Conservation (phyloP, 169 alveolate species). For the Plasmodium chabaudi region DNA sequence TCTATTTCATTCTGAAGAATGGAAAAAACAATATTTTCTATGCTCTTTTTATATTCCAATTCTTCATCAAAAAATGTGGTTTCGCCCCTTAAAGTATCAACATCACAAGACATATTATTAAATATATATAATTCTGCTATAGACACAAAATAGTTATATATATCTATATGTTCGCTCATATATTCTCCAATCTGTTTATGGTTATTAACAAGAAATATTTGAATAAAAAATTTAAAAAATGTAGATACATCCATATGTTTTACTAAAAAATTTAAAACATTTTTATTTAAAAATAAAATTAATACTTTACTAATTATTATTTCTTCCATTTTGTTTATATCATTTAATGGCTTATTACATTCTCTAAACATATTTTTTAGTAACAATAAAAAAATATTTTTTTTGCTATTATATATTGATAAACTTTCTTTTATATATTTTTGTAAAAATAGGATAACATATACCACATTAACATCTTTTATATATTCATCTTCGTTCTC, state of each 20-base stretch:
- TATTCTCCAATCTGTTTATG: constrained; percentile 38
- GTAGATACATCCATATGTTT: constrained; percentile 25
- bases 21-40: constrained; percentile 1
- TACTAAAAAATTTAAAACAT: constrained; percentile 14
- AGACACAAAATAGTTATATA: constrained; percentile 3
- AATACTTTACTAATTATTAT: constrained; percentile 2
- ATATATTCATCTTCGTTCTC: constrained; percentile 4
- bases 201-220: constrained; percentile 23
- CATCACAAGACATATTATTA: neutral
- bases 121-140: constrained; percentile 48
- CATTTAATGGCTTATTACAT: constrained; percentile 11
- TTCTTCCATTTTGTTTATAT: constrained; percentile 2
- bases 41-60: neutral
- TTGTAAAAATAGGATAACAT: constrained; percentile 20
- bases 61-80: neutral
- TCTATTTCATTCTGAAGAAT: neutral
- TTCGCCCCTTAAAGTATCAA: neutral
- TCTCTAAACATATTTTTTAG: constrained; percentile 44
- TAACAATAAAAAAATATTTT: constrained; percentile 23
- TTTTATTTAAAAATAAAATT: constrained; percentile 18
- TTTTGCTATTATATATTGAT: constrained; percentile 36
- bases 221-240: constrained; percentile 35
- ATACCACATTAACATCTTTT: neutral
- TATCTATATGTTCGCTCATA: constrained; percentile 16
- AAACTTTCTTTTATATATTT: constrained; percentile 23